These are phyloP conservation scores for Asclepias syriaca DNA, from an alignment of 257 asterid species.

Conservation along the genomic window DNA sequence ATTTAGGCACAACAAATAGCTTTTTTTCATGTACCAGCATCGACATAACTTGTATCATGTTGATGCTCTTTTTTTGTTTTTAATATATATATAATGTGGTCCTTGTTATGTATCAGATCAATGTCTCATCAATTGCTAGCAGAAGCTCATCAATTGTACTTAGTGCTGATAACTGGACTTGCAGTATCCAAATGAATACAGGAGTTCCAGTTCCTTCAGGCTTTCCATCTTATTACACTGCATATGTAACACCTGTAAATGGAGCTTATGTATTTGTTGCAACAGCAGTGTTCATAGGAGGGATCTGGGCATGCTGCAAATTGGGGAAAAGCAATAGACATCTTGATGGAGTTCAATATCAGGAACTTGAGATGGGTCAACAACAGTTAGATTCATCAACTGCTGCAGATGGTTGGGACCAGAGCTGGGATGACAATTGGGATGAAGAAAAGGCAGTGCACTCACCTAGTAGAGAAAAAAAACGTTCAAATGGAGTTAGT, in stretches of 20 bases:
- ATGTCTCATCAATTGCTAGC: slow-evolving; percentile 27
- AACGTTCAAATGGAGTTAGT: slow-evolving; percentile 17
- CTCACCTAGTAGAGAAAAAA: slow-evolving; percentile 9
- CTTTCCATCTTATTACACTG: slow-evolving; percentile 15
- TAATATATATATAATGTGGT: neutral
- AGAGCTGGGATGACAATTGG: slow-evolving; percentile 65
- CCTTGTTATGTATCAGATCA: slow-evolving; percentile 35
- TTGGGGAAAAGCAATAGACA: slow-evolving; percentile 28
- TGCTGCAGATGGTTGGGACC: slow-evolving; percentile 42
- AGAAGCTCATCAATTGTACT: slow-evolving; percentile 33
- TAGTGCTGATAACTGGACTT: slow-evolving; percentile 26
- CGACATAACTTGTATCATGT: neutral
- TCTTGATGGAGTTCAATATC: slow-evolving; percentile 45
- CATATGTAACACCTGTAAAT: slow-evolving; percentile 31
- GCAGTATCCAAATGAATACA: slow-evolving; percentile 25
- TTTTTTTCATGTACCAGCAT: neutral
- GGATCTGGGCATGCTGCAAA: slow-evolving; percentile 35
- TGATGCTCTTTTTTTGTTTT: neutral
- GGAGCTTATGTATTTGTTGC: slow-evolving; percentile 41
- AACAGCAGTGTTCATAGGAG: slow-evolving; percentile 38
- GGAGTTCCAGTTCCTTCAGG: slow-evolving; percentile 25
- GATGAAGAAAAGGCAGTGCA: slow-evolving; percentile 42
- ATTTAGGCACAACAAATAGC: neutral
- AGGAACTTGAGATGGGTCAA: slow-evolving; percentile 58
- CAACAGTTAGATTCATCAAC: slow-evolving; percentile 23